Evolutionary conservation across 345 rosid species (phyloP), one percentile per base, ranked within the genome.

Genomic region (Populus nigra): DNA sequence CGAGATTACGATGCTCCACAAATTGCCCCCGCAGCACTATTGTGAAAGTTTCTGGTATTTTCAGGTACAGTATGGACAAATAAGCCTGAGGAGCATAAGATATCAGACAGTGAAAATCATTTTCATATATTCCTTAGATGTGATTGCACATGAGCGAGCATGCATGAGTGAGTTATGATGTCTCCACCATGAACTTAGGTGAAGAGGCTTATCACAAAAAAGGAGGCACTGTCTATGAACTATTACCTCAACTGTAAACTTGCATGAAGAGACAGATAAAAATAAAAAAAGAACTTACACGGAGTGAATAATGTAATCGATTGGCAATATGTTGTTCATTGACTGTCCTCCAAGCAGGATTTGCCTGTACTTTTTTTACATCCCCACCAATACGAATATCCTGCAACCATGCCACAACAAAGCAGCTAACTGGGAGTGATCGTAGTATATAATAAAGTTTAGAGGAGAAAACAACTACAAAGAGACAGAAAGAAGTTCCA

Each of bases 1-100:
- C 99, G 84, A 96, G 77, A 77, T 93, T 96, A 79, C 88, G 97
- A 78, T 87, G 97, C 87, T 89, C 85, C 38, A 96, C 92, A 65
- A 77, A 79, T 84, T 82, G 83, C 31, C 98, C 98, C 31, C 99
- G 90, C 91, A 93, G 81, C 59, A 82, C 66, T 79, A 93, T 88
- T 77, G 76, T 86, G 89, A 96, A 96, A 81, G 83, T 86, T 73
- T 83, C 83, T 43, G 98, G 98, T 76, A 91, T 81, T 76, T 92
- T 89, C 89, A 96, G 80, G 87, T 96, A 96, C 83, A 96, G 77
- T 61, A 96, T 92, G 72, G 97, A 93, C 65, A 93, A 69, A 81
- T 96, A 96, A 53, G 53, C 53, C 53, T 47, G 53, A 47, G 53
- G 53, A 47, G 18, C 6, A 47, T 47, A 47, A 47, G 16, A 47